These are phyloP conservation scores for Rhodotorula glutinis DNA, from an alignment of 1,284 basidiomycete genomes.

Conservation along the genomic window DNA sequence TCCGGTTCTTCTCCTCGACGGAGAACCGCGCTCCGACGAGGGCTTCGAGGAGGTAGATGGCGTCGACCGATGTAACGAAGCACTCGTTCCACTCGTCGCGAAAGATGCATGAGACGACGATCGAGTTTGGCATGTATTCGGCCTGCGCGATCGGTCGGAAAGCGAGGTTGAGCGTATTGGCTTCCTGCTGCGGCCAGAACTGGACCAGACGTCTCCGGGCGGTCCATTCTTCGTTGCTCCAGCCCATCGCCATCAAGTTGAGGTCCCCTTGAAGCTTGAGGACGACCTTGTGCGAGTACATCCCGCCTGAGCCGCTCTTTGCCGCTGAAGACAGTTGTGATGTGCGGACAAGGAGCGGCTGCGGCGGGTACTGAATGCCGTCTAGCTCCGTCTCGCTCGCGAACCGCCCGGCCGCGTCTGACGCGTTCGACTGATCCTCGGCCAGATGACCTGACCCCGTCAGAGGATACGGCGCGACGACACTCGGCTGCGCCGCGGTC, in stretches of 20 bases:
- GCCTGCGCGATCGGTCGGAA: constrained; percentile 53
- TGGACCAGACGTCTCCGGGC: constrained; percentile 54
- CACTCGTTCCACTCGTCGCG: constrained; percentile 71
- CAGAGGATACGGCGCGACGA: no score
- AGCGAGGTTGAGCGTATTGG: constrained; percentile 52
- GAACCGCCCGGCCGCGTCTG: not conserved
- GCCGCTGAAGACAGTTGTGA: constrained; percentile 23
- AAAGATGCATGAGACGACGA: constrained; percentile 78
- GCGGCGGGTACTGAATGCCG: not conserved
- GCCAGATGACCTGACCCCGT: no score
- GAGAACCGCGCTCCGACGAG: constrained; percentile 79
- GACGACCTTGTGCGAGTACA: constrained; percentile 36
- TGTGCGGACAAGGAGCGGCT: constrained; percentile 36
- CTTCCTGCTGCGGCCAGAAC: constrained; percentile 56
- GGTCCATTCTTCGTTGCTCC: constrained; percentile 55
- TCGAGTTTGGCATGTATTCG: constrained; percentile 52
- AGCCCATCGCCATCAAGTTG: constrained; percentile 54
- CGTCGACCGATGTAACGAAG: constrained; percentile 87
- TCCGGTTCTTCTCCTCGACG: constrained; percentile 94
- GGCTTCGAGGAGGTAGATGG: constrained; percentile 86
- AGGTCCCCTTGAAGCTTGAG: constrained; percentile 53
- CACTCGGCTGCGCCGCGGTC: not conserved
- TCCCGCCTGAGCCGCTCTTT: constrained; percentile 10
- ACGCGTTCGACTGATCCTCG: no score
- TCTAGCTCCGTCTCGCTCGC: not conserved